phyloP scores from a whole-genome alignment of 305 asterid genomes.

The Fraxinus nigra region DNA sequence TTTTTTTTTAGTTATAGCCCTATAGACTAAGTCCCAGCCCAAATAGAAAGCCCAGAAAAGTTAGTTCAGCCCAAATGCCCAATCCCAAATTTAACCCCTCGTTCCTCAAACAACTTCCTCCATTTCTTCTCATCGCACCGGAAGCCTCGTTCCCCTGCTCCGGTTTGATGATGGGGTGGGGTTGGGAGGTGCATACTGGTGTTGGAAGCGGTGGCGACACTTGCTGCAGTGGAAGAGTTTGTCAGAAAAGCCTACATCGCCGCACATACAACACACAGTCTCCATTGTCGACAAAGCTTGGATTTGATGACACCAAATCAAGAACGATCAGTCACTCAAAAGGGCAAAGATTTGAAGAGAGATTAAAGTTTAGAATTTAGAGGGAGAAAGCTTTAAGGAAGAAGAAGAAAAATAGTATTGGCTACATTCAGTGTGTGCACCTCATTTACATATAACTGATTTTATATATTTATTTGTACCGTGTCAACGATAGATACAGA shows the following conservation, averaged over 20 bases:
- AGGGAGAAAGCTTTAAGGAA: background rate
- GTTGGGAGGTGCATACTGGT: conserved; percentile 50
- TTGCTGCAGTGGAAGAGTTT: conserved; percentile 81
- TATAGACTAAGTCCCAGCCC: too few species aligned
- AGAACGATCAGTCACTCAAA: background rate
- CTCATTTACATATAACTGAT: background rate
- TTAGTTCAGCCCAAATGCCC: too few species aligned
- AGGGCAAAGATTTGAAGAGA: background rate
- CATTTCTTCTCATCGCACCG: too few species aligned
- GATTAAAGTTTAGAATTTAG: background rate
- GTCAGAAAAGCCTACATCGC: conserved; percentile 86
- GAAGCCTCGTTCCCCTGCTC: too few species aligned
- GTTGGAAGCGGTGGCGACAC: conserved; percentile 82
- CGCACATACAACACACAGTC: conserved; percentile 79
- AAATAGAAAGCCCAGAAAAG: too few species aligned
- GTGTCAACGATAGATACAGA: background rate
- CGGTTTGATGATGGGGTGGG: background rate
- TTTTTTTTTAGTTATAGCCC: too few species aligned
- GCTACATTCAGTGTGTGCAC: conserved; percentile 18
- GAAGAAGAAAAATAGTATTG: background rate
- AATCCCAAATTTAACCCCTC: too few species aligned
- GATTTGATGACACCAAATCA: background rate
- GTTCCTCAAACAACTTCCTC: too few species aligned
- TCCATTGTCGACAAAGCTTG: conserved; percentile 67
- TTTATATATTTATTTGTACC: background rate